Percentiles rank a stretch among this genome's conserved stretches.
phyloP scores from a whole-genome alignment of 1,139 yeast genomes.

The Pichia sp. region DNA sequence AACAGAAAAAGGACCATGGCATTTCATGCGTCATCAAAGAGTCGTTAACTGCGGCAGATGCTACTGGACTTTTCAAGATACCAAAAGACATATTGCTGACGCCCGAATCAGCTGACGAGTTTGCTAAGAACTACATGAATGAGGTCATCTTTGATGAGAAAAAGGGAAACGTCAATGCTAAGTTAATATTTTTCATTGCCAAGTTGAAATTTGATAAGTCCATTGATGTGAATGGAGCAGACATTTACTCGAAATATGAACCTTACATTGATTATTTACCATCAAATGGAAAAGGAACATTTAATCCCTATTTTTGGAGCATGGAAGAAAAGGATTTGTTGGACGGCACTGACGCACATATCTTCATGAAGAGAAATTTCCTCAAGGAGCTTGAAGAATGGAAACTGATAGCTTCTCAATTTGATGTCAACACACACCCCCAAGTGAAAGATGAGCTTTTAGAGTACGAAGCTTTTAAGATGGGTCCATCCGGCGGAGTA shows the following conservation, averaged over 20 bases:
- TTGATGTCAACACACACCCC: constrained; percentile 12
- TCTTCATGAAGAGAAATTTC: constrained; percentile 32
- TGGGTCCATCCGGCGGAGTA: constrained; percentile 17
- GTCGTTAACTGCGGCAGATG: constrained; percentile 7
- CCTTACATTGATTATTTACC: constrained; percentile 63
- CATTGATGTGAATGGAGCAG: constrained; percentile 13
- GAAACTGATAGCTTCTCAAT: constrained; percentile 26
- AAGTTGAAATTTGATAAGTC: constrained; percentile 29
- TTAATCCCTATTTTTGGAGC: constrained; percentile 61
- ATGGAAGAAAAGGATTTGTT: constrained; percentile 40
- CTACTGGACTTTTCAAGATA: constrained; percentile 15
- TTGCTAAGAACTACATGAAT: constrained; percentile 26
- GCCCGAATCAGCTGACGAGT: constrained; percentile 35
- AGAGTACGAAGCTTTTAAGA: constrained; percentile 18
- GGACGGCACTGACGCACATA: constrained; percentile 54
- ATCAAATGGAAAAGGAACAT: constrained; percentile 31
- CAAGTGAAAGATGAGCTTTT: constrained; percentile 27
- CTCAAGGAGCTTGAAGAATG: constrained; percentile 45
- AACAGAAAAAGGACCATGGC: constrained; percentile 15
- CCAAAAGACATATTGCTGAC: constrained; percentile 19
- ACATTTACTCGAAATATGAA: constrained; percentile 13
- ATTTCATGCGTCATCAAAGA: constrained; percentile 17
- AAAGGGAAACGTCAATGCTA: constrained; percentile 30
- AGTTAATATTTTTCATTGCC: constrained; percentile 43
- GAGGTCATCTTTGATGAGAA: constrained; percentile 15